Evolutionary conservation across 2,329 filamentous ascomycete genomes (phyloP).

Genomic region (Bipolaris zeicola): DNA sequence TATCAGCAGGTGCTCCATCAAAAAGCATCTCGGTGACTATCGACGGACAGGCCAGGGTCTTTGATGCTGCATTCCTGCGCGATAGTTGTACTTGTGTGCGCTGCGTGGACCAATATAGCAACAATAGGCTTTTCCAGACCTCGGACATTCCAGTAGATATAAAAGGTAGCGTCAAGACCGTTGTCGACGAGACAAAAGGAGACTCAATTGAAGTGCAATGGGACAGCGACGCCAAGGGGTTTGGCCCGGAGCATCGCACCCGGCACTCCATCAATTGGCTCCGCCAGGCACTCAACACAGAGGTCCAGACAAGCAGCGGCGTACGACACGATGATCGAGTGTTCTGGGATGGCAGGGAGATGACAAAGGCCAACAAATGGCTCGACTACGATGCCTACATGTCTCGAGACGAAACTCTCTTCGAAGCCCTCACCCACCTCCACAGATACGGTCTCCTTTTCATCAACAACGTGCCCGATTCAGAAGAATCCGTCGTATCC

Average conservation of each 20-base stretch:
- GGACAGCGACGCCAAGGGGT: slow-evolving; percentile 59
- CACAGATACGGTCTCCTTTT: slow-evolving; percentile 75
- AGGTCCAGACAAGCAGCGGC: slow-evolving; percentile 37
- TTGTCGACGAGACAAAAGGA: slow-evolving; percentile 48
- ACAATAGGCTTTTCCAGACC: slow-evolving; percentile 69
- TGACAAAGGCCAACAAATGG: slow-evolving; percentile 58
- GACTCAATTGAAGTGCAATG: slow-evolving; percentile 64
- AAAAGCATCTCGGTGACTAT: slow-evolving; percentile 42
- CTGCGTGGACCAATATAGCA: slow-evolving; percentile 64
- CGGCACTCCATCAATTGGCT: slow-evolving; percentile 45
- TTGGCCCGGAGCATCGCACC: slow-evolving; percentile 51
- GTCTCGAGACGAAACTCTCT: slow-evolving; percentile 61
- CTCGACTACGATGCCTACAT: slow-evolving; percentile 77
- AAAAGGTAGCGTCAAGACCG: slow-evolving; percentile 42
- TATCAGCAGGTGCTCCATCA: slow-evolving; percentile 29
- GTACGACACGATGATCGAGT: slow-evolving; percentile 49
- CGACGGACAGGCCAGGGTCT: slow-evolving; percentile 36
- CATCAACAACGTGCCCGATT: slow-evolving; percentile 73
- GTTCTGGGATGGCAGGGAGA: slow-evolving; percentile 55
- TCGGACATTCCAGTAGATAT: slow-evolving; percentile 63
- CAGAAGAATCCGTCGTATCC: slow-evolving; percentile 66
- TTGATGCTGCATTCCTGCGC: slow-evolving; percentile 54
- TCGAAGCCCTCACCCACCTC: slow-evolving; percentile 66
- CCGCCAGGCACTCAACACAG: slow-evolving; percentile 38
- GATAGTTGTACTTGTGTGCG: slow-evolving; percentile 63